Percentiles rank a stretch among this genome's conserved stretches.
phyloP scores from a whole-genome alignment of 225 moss, liverwort and hornwort genomes.

The Pseudisothecium myosuroides region DNA sequence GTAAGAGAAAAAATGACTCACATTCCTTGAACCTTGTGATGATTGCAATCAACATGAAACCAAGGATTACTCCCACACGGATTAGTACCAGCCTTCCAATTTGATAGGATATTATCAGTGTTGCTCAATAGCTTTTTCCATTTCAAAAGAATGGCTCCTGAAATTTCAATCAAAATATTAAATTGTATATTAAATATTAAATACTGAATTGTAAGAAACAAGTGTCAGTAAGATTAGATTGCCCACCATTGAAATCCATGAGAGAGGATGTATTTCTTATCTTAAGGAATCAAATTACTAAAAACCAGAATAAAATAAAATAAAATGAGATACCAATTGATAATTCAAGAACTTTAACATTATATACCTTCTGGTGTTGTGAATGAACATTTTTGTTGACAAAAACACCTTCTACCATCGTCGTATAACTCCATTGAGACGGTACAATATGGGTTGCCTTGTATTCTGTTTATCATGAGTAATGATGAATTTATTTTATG shows the following conservation, averaged over 20 bases:
- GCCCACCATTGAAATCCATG: no score
- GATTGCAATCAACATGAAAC: neutral
- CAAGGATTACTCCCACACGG: neutral
- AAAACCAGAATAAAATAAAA: neutral
- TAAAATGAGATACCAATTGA: no score
- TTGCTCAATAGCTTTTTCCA: neutral
- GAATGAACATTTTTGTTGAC: neutral
- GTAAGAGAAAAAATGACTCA: neutral
- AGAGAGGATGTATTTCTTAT: neutral
- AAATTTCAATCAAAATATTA: neutral
- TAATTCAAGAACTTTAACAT: neutral
- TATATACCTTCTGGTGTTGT: neutral
- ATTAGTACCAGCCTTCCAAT: neutral
- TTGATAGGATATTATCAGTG: accelerated
- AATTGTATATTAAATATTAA: neutral
- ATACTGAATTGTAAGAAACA: no score
- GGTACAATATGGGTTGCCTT: slow-evolving; percentile 1
- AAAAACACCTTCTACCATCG: neutral
- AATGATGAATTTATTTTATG: neutral
- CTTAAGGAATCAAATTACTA: no score
- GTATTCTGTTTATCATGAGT: neutral
- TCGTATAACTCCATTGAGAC: neutral
- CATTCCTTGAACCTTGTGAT: accelerated
- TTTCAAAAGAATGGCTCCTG: neutral
- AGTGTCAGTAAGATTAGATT: neutral